Evolutionary conservation across 1,139 yeast genomes (phyloP).

Genomic region (Lodderomyces elongisporus): DNA sequence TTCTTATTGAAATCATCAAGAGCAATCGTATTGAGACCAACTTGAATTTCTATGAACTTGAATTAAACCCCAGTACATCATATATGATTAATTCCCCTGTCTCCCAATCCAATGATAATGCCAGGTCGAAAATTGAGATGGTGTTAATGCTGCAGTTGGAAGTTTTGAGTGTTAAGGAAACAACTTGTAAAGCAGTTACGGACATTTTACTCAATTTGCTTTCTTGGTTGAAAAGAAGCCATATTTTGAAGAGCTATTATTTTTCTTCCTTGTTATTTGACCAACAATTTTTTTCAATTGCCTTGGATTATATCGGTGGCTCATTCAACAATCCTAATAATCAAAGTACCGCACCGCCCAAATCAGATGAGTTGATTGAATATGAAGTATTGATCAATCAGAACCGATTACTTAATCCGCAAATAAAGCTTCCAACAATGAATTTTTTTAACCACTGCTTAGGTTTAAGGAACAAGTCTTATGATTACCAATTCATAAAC

Average conservation of each 20-base stretch:
- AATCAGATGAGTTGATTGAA: conserved; percentile 26
- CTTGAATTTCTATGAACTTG: conserved; percentile 34
- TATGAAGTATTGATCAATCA: conserved; percentile 34
- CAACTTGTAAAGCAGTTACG: conserved; percentile 58
- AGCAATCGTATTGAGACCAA: conserved; percentile 38
- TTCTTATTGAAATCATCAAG: conserved; percentile 58
- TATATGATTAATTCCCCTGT: conserved; percentile 16
- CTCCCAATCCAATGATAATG: conserved; percentile 10
- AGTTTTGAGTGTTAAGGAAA: conserved; percentile 56
- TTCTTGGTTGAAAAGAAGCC: conserved; percentile 77
- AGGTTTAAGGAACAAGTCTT: conserved; percentile 13
- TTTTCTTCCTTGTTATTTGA: conserved; percentile 71
- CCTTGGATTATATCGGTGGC: conserved; percentile 36
- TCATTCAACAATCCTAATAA: conserved; percentile 35
- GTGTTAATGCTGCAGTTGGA: conserved; percentile 45
- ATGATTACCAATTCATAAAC: conserved; percentile 26
- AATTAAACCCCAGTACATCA: conserved; percentile 34
- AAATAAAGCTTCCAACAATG: conserved; percentile 31
- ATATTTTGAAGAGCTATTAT: conserved; percentile 74
- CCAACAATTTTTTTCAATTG: conserved; percentile 49
- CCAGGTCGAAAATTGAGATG: conserved; percentile 21
- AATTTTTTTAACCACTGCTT: conserved; percentile 45
- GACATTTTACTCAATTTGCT: conserved; percentile 50
- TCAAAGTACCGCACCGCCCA: conserved; percentile 16
- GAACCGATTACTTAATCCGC: conserved; percentile 44